A percentile compares a stretch with the other conserved stretches of the same genome.
Conservation (phyloP, 208 protist genomes). For the Porcisia deanei region DNA sequence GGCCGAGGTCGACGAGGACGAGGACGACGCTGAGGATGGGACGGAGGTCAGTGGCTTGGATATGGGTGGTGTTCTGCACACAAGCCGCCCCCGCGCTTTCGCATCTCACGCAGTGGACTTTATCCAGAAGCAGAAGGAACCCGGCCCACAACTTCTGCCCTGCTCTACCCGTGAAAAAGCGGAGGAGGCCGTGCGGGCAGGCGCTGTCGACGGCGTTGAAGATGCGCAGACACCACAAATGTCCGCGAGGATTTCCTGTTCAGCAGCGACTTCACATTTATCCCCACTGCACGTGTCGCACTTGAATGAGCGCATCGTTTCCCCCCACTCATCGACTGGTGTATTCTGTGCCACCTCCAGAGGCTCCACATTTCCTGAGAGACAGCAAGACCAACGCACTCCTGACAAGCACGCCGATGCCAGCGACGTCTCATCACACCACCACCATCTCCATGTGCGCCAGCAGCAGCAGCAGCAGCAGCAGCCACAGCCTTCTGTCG, state of each 20-base stretch:
- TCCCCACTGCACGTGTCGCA: background rate
- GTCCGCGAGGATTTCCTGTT: background rate
- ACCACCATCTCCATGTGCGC: background rate
- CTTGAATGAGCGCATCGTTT: slow-evolving; percentile 32
- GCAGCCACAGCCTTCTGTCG: slow-evolving; percentile 1
- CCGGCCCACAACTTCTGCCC: slow-evolving; percentile 24
- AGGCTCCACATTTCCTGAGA: background rate
- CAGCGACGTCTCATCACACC: background rate
- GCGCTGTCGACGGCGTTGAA: background rate
- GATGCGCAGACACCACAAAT: background rate
- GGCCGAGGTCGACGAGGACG: slow-evolving; percentile 17
- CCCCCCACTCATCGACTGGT: slow-evolving; percentile 24
- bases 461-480: background rate
- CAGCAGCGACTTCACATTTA: background rate
- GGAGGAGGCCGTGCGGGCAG: background rate
- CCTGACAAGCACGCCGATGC: background rate
- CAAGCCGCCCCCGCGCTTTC: background rate
- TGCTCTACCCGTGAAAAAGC: slow-evolving; percentile 34
- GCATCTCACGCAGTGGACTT: background rate
- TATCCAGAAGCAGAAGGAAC: background rate
- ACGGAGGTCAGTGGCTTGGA: slow-evolving; percentile 1
- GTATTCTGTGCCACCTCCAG: slow-evolving; percentile 11
- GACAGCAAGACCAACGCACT: background rate
- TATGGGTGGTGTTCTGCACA: background rate
- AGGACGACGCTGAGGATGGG: background rate